Evolutionary conservation across 805 yeast species (phyloP).

Genomic region (Hemisphaericaspora nanyangensis): DNA sequence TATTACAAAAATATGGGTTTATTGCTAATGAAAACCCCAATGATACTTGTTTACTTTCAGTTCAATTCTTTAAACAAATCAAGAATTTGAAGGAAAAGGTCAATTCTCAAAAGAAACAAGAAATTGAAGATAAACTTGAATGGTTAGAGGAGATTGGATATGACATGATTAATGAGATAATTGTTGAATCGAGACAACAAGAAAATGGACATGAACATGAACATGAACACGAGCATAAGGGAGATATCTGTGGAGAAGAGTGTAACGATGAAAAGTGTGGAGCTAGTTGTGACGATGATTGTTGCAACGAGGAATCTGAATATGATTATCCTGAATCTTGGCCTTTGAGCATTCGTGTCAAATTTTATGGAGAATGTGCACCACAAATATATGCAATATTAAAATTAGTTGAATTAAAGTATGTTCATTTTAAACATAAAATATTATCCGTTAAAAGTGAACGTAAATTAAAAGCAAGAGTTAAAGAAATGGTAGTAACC

Average conservation of each 20-base stretch:
- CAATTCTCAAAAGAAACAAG: conserved; percentile 25
- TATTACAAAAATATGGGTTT: conserved; percentile 80
- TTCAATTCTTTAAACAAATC: conserved; percentile 37
- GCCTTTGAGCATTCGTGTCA: conserved; percentile 41
- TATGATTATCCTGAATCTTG: conserved; percentile 25
- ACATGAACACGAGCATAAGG: conserved; percentile 8
- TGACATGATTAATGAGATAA: conserved; percentile 27
- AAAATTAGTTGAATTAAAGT: conserved; percentile 24
- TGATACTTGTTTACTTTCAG: conserved; percentile 57
- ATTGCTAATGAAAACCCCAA: conserved; percentile 44
- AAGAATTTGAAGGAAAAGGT: conserved; percentile 17
- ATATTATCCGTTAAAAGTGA: conserved; percentile 17
- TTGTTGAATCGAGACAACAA: conserved; percentile 7
- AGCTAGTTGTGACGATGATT: conserved; percentile 16
- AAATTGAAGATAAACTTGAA: conserved; percentile 33
- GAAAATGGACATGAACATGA: conserved; percentile 15
- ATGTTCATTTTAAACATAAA: conserved; percentile 22
- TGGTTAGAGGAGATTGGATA: conserved; percentile 52
- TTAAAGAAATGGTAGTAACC: conserved; percentile 16
- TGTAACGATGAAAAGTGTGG: conserved; percentile 8
- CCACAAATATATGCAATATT: conserved; percentile 39
- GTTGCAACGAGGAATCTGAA: conserved; percentile 18
- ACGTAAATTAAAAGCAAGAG: conserved; percentile 16
- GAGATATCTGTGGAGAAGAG: conserved; percentile 7
- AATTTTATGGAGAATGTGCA: conserved; percentile 42